Conservation (phyloP, 768 basidiomycete genomes). For the Leccinum sublutescens region DNA sequence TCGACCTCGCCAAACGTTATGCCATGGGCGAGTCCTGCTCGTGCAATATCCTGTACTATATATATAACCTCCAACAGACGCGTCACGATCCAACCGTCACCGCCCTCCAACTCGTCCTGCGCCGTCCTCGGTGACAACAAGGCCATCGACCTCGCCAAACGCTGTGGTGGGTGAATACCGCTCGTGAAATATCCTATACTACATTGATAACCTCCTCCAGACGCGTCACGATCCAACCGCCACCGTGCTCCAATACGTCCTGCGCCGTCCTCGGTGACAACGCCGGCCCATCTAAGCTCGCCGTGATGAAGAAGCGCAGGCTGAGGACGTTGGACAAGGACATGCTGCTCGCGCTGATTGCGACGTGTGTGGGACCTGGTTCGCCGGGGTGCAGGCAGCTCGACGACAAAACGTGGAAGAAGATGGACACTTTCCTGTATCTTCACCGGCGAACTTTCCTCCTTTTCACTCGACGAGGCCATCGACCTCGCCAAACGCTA, state of each 20-base stretch:
- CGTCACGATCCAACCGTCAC: too few species aligned
- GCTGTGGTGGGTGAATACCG: conserved; percentile 78
- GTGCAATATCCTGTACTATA: too few species aligned
- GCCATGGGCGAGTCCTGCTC: too few species aligned
- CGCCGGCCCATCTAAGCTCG: conserved; percentile 88
- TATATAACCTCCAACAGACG: too few species aligned
- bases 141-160: conserved; percentile 83
- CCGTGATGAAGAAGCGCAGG: conserved; percentile 77
- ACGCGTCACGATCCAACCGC: conserved; percentile 43
- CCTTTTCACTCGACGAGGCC: too few species aligned
- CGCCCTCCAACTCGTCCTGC: too few species aligned
- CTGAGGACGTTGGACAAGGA: conserved; percentile 82
- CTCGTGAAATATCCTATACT: background rate
- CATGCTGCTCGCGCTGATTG: conserved; percentile 39
- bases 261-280: conserved; percentile 87
- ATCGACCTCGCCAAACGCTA: too few species aligned
- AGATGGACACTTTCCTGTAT: conserved; percentile 47
- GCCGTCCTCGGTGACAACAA: conserved; percentile 44
- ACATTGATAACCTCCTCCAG: conserved; percentile 33
- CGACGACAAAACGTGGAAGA: conserved; percentile 81
- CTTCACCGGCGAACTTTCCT: too few species aligned
- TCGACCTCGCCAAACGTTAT: too few species aligned
- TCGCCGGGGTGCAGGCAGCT: conserved; percentile 37
- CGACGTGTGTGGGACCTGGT: conserved; percentile 38
- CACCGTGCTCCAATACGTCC: conserved; percentile 66